Conservation (phyloP, 495 filamentous ascomycete genomes). For the Penicillium lagena region DNA sequence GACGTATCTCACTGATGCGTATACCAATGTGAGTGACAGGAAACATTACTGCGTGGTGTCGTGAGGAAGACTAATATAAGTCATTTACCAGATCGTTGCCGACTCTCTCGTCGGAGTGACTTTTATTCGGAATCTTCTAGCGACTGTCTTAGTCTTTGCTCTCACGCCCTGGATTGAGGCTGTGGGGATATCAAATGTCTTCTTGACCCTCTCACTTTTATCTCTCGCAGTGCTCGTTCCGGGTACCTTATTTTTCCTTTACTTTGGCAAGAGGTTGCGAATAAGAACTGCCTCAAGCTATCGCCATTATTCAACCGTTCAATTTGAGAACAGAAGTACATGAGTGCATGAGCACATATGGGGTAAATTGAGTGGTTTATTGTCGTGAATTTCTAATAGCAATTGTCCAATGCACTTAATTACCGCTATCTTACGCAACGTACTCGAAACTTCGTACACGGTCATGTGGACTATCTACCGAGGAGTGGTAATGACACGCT, state of each 20-base stretch:
- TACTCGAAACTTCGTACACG: too few species aligned
- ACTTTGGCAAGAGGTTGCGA: constrained; percentile 12
- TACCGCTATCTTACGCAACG: too few species aligned
- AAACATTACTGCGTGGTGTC: not conserved
- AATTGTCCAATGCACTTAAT: too few species aligned
- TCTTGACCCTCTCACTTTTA: constrained; percentile 10
- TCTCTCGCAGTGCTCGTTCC: constrained; percentile 6
- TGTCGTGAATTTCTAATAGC: too few species aligned
- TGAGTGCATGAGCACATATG: too few species aligned
- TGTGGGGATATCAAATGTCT: constrained; percentile 14
- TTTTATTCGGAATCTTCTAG: constrained; percentile 22
- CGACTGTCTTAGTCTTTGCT: constrained; percentile 25
- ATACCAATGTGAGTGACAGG: constrained; percentile 18
- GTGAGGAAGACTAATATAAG: too few species aligned
- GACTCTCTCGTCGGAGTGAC: constrained; percentile 28
- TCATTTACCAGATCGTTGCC: constrained; percentile 19
- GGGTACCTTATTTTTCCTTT: constrained; percentile 15
- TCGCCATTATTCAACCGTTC: not conserved
- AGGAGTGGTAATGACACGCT: too few species aligned
- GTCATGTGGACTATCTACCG: too few species aligned
- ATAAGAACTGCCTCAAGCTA: constrained; percentile 3
- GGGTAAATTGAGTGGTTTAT: too few species aligned
- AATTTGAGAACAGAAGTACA: too few species aligned
- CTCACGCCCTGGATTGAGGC: constrained; percentile 25
- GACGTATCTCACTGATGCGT: constrained; percentile 29